These are phyloP conservation scores for Xanthoparmelia taractica DNA, from an alignment of 495 filamentous ascomycete genomes.

Conservation along the genomic window DNA sequence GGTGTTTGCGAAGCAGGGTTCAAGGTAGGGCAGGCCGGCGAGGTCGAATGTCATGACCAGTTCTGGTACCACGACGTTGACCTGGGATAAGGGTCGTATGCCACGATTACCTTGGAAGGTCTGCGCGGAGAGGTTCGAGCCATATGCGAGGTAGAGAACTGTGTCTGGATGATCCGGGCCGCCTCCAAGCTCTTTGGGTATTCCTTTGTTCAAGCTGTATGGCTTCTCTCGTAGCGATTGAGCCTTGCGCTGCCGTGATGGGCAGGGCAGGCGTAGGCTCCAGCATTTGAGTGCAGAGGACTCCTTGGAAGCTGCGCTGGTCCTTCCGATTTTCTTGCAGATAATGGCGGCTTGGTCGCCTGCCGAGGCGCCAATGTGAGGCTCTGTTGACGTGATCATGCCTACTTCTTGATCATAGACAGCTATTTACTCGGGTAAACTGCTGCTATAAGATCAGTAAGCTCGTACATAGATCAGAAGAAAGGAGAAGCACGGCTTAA, in stretches of 20 bases:
- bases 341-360: conserved; percentile 1
- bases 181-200: background rate
- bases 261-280: background rate
- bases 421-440: background rate
- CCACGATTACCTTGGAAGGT: conserved; percentile 69
- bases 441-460: no score
- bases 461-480: no score
- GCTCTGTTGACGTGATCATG: conserved; percentile 3
- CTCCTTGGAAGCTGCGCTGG: background rate
- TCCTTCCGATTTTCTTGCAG: background rate
- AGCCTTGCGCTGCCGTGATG: conserved; percentile 7
- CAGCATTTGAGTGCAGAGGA: background rate
- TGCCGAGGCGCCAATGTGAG: background rate
- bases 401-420: background rate
- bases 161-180: conserved; percentile 35
- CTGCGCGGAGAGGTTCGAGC: conserved; percentile 72
- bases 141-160: conserved; percentile 89
- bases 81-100: conserved; percentile 67
- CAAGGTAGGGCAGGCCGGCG: conserved; percentile 73
- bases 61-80: conserved; percentile 72
- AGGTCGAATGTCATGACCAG: conserved; percentile 78
- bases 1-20: conserved; percentile 90
- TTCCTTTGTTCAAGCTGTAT: background rate
- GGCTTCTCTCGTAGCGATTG: conserved; percentile 17
- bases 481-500: no score